Conservation (phyloP, 2,329 filamentous ascomycete genomes). For the Penicillium sclerotigenum region DNA sequence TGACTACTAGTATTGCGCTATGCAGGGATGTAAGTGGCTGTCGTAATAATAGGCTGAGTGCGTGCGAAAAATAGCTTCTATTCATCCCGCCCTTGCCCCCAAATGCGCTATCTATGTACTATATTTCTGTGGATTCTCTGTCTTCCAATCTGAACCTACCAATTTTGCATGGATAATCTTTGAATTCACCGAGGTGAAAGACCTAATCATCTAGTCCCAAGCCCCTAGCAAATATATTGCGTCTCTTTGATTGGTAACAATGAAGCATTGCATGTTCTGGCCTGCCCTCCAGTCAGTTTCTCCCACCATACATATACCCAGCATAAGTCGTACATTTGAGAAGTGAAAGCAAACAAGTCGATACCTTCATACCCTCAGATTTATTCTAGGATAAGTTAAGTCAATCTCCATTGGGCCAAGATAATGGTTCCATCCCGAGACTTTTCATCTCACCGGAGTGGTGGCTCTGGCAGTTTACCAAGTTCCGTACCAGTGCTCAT, state of each 20-base stretch:
- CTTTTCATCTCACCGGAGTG: not conserved
- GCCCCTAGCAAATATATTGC: not conserved
- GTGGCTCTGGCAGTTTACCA: not conserved
- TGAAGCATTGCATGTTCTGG: not conserved
- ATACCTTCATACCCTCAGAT: not conserved
- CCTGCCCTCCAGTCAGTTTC: not conserved
- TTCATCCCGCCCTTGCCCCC: not conserved
- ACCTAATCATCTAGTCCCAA: not conserved
- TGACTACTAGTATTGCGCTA: not conserved
- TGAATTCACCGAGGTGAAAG: not conserved
- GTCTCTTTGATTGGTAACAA: not conserved
- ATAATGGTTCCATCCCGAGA: constrained; percentile 1
- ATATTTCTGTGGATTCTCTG: not conserved
- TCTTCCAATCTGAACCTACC: not conserved
- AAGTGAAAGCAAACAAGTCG: not conserved
- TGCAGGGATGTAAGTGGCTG: not conserved
- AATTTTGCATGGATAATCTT: not conserved
- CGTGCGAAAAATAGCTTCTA: not conserved
- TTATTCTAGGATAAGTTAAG: not conserved
- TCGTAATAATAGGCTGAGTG: constrained; percentile 2
- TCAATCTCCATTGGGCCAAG: not conserved
- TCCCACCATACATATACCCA: not conserved
- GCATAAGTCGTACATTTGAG: not conserved
- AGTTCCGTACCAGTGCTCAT: constrained; percentile 28
- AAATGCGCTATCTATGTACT: not conserved